phyloP scores from a whole-genome alignment of 495 filamentous ascomycete species.

The Beverwykella pulmonaria region DNA sequence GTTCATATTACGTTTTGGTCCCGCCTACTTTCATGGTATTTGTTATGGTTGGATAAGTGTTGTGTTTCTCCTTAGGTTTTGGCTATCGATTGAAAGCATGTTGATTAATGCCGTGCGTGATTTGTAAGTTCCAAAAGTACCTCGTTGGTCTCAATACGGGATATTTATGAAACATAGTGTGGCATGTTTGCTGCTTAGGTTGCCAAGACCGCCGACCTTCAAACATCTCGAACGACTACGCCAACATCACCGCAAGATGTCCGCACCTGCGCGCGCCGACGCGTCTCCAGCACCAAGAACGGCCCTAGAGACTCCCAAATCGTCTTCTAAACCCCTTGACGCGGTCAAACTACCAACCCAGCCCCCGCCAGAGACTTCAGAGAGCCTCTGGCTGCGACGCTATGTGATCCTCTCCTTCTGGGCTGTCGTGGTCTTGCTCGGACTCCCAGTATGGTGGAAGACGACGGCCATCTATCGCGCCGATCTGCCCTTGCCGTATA shows the following conservation, averaged over 20 bases:
- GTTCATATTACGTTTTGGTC: not conserved
- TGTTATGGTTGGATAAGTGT: no score
- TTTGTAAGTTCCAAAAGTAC: no score
- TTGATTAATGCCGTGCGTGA: no score
- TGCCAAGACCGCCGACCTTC: not conserved
- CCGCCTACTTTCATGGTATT: no score
- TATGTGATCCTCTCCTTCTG: slow-evolving; percentile 87
- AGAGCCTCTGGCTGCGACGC: slow-evolving; percentile 67
- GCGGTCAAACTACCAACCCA: slow-evolving; percentile 40
- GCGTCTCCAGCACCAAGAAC: slow-evolving; percentile 6
- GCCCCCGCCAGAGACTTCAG: slow-evolving; percentile 75
- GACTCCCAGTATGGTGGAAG: slow-evolving; percentile 93
- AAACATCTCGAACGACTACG: not conserved
- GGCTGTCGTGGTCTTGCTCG: slow-evolving; percentile 80
- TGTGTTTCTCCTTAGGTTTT: no score
- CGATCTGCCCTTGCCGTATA: slow-evolving; percentile 76
- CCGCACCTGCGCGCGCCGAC: not conserved
- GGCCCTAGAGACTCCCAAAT: not conserved
- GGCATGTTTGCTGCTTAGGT: not conserved
- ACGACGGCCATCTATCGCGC: slow-evolving; percentile 96
- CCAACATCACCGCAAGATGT: not conserved
- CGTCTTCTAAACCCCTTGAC: not conserved
- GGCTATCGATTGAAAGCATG: no score
- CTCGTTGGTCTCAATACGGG: no score
- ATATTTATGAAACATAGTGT: no score